Evolutionary conservation across 805 yeast species (phyloP).

Genomic region (Wickerhamomyces bisporus): DNA sequence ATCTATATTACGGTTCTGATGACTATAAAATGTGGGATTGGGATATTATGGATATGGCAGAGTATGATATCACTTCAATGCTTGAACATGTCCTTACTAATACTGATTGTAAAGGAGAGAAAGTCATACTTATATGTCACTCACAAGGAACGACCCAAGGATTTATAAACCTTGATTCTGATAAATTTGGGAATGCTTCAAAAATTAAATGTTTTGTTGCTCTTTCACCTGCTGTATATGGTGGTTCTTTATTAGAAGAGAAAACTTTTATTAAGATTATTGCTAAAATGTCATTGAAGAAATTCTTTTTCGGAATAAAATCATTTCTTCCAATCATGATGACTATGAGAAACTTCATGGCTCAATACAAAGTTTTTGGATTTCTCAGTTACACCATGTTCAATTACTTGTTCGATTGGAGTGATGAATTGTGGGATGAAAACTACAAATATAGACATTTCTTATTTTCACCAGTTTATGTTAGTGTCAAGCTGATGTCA

Average conservation of each 20-base stretch:
- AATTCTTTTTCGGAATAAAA: constrained; percentile 64
- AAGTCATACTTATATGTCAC: constrained; percentile 69
- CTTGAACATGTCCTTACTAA: constrained; percentile 50
- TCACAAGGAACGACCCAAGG: constrained; percentile 93
- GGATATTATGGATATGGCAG: constrained; percentile 83
- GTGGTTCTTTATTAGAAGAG: constrained; percentile 68
- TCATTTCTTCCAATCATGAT: constrained; percentile 78
- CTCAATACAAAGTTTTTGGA: constrained; percentile 51
- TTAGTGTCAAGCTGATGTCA: constrained; percentile 74
- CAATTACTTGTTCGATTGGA: constrained; percentile 85
- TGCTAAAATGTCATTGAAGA: constrained; percentile 42
- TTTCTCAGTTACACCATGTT: constrained; percentile 74
- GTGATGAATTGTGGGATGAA: constrained; percentile 69
- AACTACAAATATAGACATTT: constrained; percentile 68
- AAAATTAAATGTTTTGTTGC: constrained; percentile 68
- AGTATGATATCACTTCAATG: constrained; percentile 70
- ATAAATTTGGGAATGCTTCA: constrained; percentile 39
- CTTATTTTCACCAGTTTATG: constrained; percentile 78
- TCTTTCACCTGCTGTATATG: constrained; percentile 87
- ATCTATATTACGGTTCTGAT: constrained; percentile 38
- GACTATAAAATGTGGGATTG: constrained; percentile 81
- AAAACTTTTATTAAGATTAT: constrained; percentile 59
- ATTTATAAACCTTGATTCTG: constrained; percentile 58
- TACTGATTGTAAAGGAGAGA: constrained; percentile 29
- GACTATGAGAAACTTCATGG: constrained; percentile 44